Evolutionary conservation across 148 eudicot genomes (phyloP).

Genomic region (Camellia granthamiana): DNA sequence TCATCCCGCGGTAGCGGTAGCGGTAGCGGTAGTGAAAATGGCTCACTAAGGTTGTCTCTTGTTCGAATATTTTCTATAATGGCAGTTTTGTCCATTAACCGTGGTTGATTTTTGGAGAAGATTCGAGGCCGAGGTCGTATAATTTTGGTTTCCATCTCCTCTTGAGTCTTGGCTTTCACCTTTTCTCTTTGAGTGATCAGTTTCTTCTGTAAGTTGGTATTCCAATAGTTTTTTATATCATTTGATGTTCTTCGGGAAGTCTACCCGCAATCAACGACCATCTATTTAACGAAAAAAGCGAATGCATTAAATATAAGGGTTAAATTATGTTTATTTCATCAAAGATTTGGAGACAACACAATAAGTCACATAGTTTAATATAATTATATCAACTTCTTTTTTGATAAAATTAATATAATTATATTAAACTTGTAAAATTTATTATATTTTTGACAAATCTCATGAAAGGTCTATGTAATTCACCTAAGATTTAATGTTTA

Average conservation of each 20-base stretch:
- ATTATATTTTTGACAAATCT: too few species aligned
- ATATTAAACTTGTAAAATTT: too few species aligned
- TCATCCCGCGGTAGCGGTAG: background rate
- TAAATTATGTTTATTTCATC: background rate
- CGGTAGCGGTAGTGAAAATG: background rate
- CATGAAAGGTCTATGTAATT: too few species aligned
- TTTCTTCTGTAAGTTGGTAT: conserved; percentile 13
- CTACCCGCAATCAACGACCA: conserved; percentile 21
- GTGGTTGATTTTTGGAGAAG: background rate
- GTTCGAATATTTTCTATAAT: background rate
- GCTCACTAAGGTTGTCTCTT: background rate
- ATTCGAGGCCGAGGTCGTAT: background rate
- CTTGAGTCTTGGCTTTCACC: background rate
- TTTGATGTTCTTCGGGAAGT: conserved; percentile 18
- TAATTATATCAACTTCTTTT: too few species aligned
- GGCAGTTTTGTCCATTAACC: too few species aligned
- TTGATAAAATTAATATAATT: too few species aligned
- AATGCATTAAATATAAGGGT: background rate
- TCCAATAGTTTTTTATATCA: conserved; percentile 16
- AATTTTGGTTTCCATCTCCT: background rate
- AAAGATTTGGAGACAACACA: background rate
- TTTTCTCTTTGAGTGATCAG: background rate
- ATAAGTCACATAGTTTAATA: too few species aligned
- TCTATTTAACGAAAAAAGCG: background rate
- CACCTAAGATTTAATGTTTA: too few species aligned